Evolutionary conservation across 2,329 filamentous ascomycete species (phyloP), one percentile per base, ranked within the genome.

Genomic region (Diaporthe capsici): DNA sequence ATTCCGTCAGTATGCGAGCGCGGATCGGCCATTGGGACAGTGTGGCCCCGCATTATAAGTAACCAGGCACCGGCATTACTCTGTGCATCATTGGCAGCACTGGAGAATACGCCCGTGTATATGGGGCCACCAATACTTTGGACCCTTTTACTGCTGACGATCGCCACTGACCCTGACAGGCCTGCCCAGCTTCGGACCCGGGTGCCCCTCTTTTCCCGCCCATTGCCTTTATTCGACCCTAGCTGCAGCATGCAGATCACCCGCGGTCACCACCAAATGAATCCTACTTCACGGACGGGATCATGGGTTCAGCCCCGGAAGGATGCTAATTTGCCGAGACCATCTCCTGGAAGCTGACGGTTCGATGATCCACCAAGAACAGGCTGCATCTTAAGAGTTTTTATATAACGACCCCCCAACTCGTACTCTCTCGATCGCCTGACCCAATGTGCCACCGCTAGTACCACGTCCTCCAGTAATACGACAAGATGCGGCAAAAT

Each of bases 311-410:
- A 71, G n/a, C 13, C 17, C 34, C 31, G 51, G 53, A 47, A 71
- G 68, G 53, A 71, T 71, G 39, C 53, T 34, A 17, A 49, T 58
- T 37, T 60, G 13, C 68, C 25, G 68, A 53, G 22, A 47, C 42
- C 44, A 20, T 28, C 28, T 42, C 39, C 42, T n/a, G 25, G 37
- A 57, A 58, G 28, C 20, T 31, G 68, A 58, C 25, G 9, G 6
- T 44, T 34, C 39, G n/a, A 28, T 25, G n/a, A 37, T 10, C 67
- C 51, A 71, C 37, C 44, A 15, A 22, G 10, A n/a, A n/a, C 39
- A 71, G 67, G 67, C 68, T 60, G 70, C 70, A 61, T 51, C 31
- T 37, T 39, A 72, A 6, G 1, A 20, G 3, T n/a, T 22, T 15
- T 28, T 4, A 13, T 44, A 55, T n/a, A 20, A 42, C 4, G n/a